Evolutionary conservation across 768 basidiomycete species (phyloP), one percentile per base, ranked within the genome.

Genomic region (Lentinus tigrinus): DNA sequence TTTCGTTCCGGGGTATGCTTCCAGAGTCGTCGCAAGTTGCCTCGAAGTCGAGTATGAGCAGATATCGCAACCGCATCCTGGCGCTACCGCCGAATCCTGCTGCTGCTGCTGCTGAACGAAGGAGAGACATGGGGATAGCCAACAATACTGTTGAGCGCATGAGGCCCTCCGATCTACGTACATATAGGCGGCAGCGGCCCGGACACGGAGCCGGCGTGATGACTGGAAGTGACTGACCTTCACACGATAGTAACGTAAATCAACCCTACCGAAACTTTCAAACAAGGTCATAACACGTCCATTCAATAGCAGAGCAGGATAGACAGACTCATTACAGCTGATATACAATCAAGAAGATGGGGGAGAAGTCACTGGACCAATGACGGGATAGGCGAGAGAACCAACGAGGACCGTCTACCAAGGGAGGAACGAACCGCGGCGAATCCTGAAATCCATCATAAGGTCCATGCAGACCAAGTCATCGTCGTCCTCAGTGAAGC

Each of bases 381-480:
- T 10, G 17, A 38, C 19, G 1, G 34, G 23, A 38, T 23, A 51
- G 11, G 36, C 26, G 26, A 24, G 11, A 17, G 7, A n/a, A 19
- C 19, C 28, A 49, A 19, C 5, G 14, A 26, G 21, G 17, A 19
- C 11, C 42, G 9, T 47, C 60, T 43, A 73, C 71, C 65, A 76
- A 63, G 69, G 69, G 1, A 67, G 34, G 39, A 57, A 47, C 10
- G 58, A 59, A 54, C 47, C 58, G n/a, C 50, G 56, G 54, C 54
- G 55, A 2, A 37, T 81, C 80, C 82, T 80, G 67, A 95, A 96
- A 75, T 95, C 82, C 44, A 95, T 85, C 54, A 77, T 78, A 46
- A 99, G 77, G 61, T 93, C 74, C 54, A 96, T 73, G 75, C 96
- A 98, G 51, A 93, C 61, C 80, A 96, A 73, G 52, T 86, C 82